Evolutionary conservation across 164 flowering plant species (phyloP), one percentile per base, ranked within the genome.

Genomic region (Vitis cinerea): DNA sequence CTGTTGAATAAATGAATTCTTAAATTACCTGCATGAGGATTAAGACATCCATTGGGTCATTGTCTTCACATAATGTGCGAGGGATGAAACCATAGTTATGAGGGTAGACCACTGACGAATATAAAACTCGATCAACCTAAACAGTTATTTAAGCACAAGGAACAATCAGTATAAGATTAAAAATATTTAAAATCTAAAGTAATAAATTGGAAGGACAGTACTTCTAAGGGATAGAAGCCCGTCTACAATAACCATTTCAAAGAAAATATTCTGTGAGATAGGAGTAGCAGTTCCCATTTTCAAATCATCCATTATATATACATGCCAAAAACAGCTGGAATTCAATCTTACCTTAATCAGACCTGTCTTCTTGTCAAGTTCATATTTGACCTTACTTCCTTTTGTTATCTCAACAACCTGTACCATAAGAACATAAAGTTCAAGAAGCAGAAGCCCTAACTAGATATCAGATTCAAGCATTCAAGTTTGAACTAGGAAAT

Each of bases 301-400:
- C 62, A 27, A 62, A 37, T 37, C 4, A 37, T 37, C 44, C 7
- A 37, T 61, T 3, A 68, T 59, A 11, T 59, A 50, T 4, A 70
- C 59, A 65, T 66, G 61, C 3, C 64, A 67, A 15, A 63, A 19
- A 27, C 60, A 60, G 14, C 57, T 19, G 10, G 53, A 17, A 15
- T 61, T 66, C 63, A 62, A 56, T 66, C 71, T 57, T 76, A 90
- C 95, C 90, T 90, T 90, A 57, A 90, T 88, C 71, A 90, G 73
- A 57, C 95, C 93, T 12, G 95, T 88, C 75, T 86, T 88, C 77
- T 90, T 90, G 85, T 88, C 95, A 37, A 90, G 92, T 73, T 90
- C 95, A 80, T 90, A 90, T 67, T 90, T 90, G 63, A 90, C 95
- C 81, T 88, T 90, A 37, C 92, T 90, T 77, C 95, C 95, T 70